These are phyloP conservation scores for Trichoderma harzianum DNA, from an alignment of 2,329 filamentous ascomycete genomes.

Conservation along the genomic window DNA sequence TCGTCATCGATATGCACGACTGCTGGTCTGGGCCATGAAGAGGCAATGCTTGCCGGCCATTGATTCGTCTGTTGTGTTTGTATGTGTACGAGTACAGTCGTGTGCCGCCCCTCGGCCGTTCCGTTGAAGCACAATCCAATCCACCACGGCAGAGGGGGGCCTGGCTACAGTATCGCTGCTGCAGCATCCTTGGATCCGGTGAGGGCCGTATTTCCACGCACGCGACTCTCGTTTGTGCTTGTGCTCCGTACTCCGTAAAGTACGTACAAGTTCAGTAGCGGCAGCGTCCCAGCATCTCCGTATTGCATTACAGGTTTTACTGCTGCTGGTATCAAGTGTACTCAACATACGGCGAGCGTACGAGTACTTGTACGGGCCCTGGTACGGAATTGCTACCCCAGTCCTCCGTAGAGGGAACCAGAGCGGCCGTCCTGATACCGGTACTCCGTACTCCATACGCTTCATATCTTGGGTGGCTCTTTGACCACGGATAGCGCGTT, in stretches of 20 bases:
- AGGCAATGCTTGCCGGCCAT: neutral
- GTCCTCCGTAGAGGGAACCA: conserved; percentile 4
- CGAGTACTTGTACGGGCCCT: neutral
- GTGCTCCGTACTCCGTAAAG: neutral
- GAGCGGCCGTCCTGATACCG: conserved; percentile 9
- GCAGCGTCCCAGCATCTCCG: neutral
- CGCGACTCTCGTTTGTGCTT: conserved; percentile 5
- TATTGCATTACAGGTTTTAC: neutral
- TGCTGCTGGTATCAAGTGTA: neutral
- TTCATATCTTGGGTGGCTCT: neutral
- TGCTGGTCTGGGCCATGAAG: neutral
- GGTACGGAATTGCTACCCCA: neutral
- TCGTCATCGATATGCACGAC: neutral
- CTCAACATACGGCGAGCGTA: neutral
- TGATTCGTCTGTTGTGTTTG: neutral
- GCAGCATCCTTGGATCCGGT: conserved; percentile 5
- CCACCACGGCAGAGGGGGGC: neutral
- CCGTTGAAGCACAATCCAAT: neutral
- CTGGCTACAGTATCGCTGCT: neutral
- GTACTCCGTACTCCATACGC: conserved; percentile 4
- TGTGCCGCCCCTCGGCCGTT: neutral
- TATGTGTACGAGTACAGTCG: neutral
- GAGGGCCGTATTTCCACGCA: conserved; percentile 8
- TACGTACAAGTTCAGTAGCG: neutral
- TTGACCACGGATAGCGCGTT: conserved; percentile 3